Percentiles rank a stretch among this genome's conserved stretches.
These are phyloP conservation scores for Chamaecyparis obtusa DNA, from an alignment of 75 land plant species.

Conservation along the genomic window DNA sequence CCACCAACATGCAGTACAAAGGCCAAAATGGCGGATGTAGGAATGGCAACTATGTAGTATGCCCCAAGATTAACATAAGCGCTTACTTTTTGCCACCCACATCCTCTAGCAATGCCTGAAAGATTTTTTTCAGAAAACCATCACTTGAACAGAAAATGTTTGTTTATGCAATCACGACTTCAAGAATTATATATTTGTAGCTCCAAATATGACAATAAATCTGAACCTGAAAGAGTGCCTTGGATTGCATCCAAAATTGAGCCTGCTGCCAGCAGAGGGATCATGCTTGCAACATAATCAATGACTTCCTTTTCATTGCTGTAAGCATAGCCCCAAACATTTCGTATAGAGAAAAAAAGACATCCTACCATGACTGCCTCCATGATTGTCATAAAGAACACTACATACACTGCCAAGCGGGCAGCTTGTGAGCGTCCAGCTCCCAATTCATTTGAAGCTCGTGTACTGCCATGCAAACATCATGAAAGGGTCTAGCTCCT, in stretches of 20 bases:
- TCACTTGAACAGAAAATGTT: neutral
- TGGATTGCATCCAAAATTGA: conserved; percentile 75
- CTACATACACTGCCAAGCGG: conserved; percentile 38
- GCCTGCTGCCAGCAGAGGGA: conserved; percentile 61
- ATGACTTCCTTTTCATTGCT: conserved; percentile 77
- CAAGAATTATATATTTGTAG: neutral
- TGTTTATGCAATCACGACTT: neutral
- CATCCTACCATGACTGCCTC: conserved; percentile 41
- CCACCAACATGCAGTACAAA: conserved; percentile 63
- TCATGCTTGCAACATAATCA: conserved; percentile 52
- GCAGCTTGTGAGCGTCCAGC: conserved; percentile 55
- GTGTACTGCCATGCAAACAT: conserved; percentile 31
- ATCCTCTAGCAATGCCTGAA: conserved; percentile 76
- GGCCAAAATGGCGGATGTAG: conserved; percentile 49
- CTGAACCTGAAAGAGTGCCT: conserved; percentile 71
- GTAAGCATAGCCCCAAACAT: conserved; percentile 60
- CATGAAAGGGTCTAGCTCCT: neutral
- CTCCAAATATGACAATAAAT: neutral
- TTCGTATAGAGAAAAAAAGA: conserved; percentile 34
- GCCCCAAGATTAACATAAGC: conserved; percentile 75
- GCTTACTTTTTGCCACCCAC: conserved; percentile 77
- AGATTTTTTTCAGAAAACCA: neutral
- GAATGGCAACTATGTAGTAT: conserved; percentile 71
- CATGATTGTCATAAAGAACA: conserved; percentile 27
- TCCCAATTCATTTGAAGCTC: conserved; percentile 86